These are phyloP conservation scores for Apostasia ramifera DNA, from an alignment of 106 monocot genomes.

Conservation along the genomic window DNA sequence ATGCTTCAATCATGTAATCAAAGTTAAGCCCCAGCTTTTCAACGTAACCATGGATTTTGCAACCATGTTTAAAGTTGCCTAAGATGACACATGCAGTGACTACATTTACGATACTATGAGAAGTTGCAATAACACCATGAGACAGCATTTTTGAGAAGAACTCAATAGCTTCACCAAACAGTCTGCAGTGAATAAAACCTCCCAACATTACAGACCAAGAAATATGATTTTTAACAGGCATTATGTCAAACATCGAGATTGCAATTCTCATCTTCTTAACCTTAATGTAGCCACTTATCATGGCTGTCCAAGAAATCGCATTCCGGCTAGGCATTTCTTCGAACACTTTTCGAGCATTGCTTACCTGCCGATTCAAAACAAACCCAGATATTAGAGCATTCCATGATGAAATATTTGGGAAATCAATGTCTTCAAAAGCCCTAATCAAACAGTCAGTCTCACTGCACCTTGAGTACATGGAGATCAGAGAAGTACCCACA, in stretches of 20 bases:
- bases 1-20: slow-evolving; percentile 29
- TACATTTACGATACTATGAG: slow-evolving; percentile 17
- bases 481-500: slow-evolving; percentile 51
- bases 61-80: slow-evolving; percentile 22
- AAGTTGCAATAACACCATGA: slow-evolving; percentile 15
- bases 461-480: slow-evolving; percentile 47
- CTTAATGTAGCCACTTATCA: slow-evolving; percentile 38
- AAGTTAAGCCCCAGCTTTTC: slow-evolving; percentile 44
- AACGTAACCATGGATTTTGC: slow-evolving; percentile 37
- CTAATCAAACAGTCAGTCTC: slow-evolving; percentile 20
- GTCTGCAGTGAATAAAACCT: slow-evolving; percentile 33
- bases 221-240: slow-evolving; percentile 43
- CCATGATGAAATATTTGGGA: slow-evolving; percentile 29
- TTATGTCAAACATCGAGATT: slow-evolving; percentile 29
- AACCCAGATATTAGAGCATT: slow-evolving; percentile 54
- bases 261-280: slow-evolving; percentile 17
- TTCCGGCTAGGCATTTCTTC: slow-evolving; percentile 42
- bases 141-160: slow-evolving; percentile 34
- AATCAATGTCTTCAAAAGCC: slow-evolving; percentile 27
- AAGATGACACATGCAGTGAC: slow-evolving; percentile 30
- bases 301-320: slow-evolving; percentile 62
- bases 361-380: slow-evolving; percentile 18
- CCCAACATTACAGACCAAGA: slow-evolving; percentile 61
- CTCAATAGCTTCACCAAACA: slow-evolving; percentile 33
- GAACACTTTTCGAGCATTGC: slow-evolving; percentile 39